Evolutionary conservation across 768 basidiomycete species (phyloP).

Genomic region (Xerocomus potaroensis): DNA sequence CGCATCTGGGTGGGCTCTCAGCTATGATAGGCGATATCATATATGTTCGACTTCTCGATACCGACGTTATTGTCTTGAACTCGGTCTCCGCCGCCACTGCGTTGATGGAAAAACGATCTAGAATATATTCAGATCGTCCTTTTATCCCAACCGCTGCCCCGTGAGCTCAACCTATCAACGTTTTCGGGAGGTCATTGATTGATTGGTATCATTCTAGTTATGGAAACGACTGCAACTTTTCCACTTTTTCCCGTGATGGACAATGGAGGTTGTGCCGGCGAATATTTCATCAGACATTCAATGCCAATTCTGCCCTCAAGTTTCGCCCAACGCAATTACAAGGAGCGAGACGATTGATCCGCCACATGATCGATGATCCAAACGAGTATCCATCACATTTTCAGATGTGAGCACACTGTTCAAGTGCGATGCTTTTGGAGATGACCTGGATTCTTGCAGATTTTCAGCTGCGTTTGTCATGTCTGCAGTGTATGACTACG

Average conservation of each 20-base stretch:
- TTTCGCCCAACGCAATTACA: slow-evolving; percentile 1
- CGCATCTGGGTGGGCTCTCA: no score
- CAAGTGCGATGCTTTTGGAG: no score
- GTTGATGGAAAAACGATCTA: slow-evolving; percentile 1
- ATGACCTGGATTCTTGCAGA: slow-evolving; percentile 9
- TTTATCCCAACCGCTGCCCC: neutral
- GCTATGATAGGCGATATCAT: neutral
- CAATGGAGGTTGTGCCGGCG: slow-evolving; percentile 1
- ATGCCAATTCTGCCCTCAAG: neutral
- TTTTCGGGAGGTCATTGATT: neutral
- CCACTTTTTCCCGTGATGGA: neutral
- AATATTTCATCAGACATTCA: slow-evolving; percentile 3
- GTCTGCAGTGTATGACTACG: slow-evolving; percentile 12
- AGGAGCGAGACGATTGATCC: neutral
- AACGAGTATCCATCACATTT: neutral
- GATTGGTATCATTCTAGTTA: neutral
- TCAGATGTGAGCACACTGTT: slow-evolving; percentile 1
- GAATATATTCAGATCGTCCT: slow-evolving; percentile 4
- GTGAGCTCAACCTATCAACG: neutral
- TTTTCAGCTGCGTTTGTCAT: slow-evolving; percentile 29
- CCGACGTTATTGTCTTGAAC: neutral
- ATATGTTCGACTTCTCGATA: neutral
- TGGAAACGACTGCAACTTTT: neutral
- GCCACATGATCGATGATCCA: neutral
- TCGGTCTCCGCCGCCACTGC: neutral